Evolutionary conservation across 116 monocot species (phyloP).

Genomic region (Zostera marina): DNA sequence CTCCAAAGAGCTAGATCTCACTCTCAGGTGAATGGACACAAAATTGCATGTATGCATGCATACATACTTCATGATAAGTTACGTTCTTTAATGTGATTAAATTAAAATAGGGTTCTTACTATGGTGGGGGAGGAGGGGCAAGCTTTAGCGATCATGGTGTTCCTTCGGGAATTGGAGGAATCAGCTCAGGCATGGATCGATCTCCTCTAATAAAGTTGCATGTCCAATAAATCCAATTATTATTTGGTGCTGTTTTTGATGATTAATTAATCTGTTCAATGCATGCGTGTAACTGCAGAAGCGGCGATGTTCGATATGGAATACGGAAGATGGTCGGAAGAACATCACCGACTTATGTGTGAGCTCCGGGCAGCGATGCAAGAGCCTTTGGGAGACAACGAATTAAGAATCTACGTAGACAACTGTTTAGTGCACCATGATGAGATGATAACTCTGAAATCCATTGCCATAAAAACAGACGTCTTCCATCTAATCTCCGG

Average conservation of each 20-base stretch:
- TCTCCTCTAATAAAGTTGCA: no score
- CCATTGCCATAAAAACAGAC: slow-evolving; percentile 37
- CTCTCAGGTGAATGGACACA: slow-evolving; percentile 74
- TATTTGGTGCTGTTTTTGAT: neutral
- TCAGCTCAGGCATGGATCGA: slow-evolving; percentile 53
- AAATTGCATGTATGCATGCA: no score
- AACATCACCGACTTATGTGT: slow-evolving; percentile 72
- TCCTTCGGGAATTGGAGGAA: slow-evolving; percentile 17
- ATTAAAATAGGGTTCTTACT: slow-evolving; percentile 1
- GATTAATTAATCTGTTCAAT: neutral
- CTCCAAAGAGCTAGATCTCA: slow-evolving; percentile 75
- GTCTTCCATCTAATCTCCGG: slow-evolving; percentile 88
- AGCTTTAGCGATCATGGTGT: slow-evolving; percentile 43
- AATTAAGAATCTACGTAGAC: slow-evolving; percentile 54
- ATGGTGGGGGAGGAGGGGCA: slow-evolving; percentile 2
- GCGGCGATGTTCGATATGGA: slow-evolving; percentile 77
- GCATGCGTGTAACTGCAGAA: slow-evolving; percentile 27
- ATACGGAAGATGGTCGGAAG: slow-evolving; percentile 73
- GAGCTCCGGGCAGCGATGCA: slow-evolving; percentile 74
- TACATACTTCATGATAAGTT: no score
- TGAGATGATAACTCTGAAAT: slow-evolving; percentile 51
- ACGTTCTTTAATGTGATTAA: neutral
- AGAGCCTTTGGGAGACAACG: slow-evolving; percentile 49
- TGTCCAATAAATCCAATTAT: no score
- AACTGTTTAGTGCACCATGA: slow-evolving; percentile 56